phyloP scores from a whole-genome alignment of 148 eudicot species.

The Camellia sinensis region DNA sequence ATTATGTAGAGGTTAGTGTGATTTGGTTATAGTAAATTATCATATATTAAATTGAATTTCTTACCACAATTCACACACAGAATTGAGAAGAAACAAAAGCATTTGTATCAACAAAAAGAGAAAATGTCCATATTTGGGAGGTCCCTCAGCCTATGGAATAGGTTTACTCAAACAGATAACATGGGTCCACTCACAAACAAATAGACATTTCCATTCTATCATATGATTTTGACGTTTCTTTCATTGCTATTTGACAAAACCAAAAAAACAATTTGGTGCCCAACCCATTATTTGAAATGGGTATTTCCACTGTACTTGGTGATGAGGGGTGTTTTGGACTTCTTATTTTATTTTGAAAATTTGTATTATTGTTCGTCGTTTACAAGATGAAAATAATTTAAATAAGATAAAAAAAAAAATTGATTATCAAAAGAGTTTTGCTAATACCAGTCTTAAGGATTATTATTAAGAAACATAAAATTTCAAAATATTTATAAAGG shows the following conservation, averaged over 20 bases:
- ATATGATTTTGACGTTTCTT: neutral
- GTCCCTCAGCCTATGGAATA: slow-evolving; percentile 10
- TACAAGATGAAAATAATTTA: too few species aligned
- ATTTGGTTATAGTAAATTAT: neutral
- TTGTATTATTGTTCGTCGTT: too few species aligned
- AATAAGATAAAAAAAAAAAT: too few species aligned
- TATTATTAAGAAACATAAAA: too few species aligned
- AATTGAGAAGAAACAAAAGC: neutral
- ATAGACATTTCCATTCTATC: neutral
- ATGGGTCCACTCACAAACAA: neutral
- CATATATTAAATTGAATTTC: neutral
- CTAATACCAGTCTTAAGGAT: too few species aligned
- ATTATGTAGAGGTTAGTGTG: neutral
- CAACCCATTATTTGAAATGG: slow-evolving; percentile 14
- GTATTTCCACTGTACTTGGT: neutral
- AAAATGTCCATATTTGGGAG: slow-evolving; percentile 6
- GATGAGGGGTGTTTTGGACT: too few species aligned
- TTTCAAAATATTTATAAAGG: too few species aligned
- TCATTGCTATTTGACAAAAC: slow-evolving; percentile 11
- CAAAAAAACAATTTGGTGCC: neutral
- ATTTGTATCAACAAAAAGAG: neutral
- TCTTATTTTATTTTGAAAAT: too few species aligned
- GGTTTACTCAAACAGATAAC: neutral
- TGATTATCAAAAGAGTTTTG: too few species aligned
- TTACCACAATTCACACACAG: neutral